Conservation (phyloP, 352 stramenopile genomes). For the Globisporangium apiculatum region DNA sequence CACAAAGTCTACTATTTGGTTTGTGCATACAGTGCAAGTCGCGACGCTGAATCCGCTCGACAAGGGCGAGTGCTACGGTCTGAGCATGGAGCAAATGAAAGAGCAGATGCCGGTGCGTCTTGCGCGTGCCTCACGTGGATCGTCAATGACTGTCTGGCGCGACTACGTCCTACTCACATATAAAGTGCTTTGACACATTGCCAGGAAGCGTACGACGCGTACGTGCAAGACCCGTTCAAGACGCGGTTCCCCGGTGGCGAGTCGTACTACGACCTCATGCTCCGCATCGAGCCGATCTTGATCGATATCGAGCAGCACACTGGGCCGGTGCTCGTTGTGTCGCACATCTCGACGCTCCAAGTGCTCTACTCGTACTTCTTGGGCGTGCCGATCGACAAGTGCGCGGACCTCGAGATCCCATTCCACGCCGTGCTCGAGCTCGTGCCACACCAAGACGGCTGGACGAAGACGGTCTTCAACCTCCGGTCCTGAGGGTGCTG, state of each 20-base stretch:
- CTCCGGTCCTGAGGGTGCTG: constrained; percentile 31
- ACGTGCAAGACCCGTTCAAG: constrained; percentile 66
- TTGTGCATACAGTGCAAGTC: constrained; percentile 48
- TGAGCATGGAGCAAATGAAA: constrained; percentile 82
- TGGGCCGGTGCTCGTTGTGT: constrained; percentile 79
- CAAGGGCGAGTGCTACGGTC: constrained; percentile 81
- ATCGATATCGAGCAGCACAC: constrained; percentile 91
- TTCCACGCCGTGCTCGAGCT: constrained; percentile 84
- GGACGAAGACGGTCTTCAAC: constrained; percentile 83
- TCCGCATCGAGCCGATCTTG: constrained; percentile 87
- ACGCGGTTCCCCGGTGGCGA: constrained; percentile 87
- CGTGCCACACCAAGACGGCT: constrained; percentile 69
- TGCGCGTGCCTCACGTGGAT: no score
- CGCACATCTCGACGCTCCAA: constrained; percentile 80
- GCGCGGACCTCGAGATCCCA: constrained; percentile 70
- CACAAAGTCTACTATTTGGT: constrained; percentile 3
- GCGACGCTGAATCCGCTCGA: constrained; percentile 77
- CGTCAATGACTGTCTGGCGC: no score
- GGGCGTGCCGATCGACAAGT: constrained; percentile 70
- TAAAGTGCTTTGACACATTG: background rate
- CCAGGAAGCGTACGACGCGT: constrained; percentile 58
- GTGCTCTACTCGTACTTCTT: constrained; percentile 87
- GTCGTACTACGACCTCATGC: constrained; percentile 92
- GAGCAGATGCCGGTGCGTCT: constrained; percentile 47
- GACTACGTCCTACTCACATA: constrained; percentile 2